These are phyloP conservation scores for Phylloporus scabripes DNA, from an alignment of 768 basidiomycete species.

Conservation along the genomic window DNA sequence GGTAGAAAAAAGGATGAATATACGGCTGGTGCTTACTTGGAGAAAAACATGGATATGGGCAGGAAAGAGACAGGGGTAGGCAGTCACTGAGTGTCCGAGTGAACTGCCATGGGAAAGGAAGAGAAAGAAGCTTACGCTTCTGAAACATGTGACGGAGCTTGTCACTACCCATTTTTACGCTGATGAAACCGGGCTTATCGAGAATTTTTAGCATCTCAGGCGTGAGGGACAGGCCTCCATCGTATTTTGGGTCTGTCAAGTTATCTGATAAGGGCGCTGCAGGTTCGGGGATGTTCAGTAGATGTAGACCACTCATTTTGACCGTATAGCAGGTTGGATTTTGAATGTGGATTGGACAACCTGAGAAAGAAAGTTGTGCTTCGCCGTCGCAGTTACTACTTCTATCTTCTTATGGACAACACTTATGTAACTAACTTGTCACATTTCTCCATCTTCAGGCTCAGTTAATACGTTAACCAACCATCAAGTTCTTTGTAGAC, in stretches of 20 bases:
- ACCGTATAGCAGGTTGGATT: not conserved
- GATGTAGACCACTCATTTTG: constrained; percentile 15
- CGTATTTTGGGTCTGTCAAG: constrained; percentile 6
- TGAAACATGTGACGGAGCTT: constrained; percentile 28
- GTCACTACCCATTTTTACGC: constrained; percentile 21
- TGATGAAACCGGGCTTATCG: constrained; percentile 23
- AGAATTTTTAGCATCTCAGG: constrained; percentile 26
- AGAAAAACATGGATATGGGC: too few relatives aligned
- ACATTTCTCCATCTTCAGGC: too few relatives aligned
- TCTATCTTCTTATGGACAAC: too few relatives aligned
- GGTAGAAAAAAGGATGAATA: not conserved
- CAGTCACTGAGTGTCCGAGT: not conserved
- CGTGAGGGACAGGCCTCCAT: constrained; percentile 24
- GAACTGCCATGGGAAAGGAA: not conserved
- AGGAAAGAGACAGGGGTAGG: not conserved
- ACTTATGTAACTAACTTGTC: too few relatives aligned
- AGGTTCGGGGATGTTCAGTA: not conserved
- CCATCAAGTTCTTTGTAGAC: too few relatives aligned
- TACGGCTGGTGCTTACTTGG: not conserved
- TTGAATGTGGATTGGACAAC: not conserved
- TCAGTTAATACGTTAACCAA: too few relatives aligned
- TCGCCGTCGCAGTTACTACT: too few relatives aligned
- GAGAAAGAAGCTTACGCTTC: constrained; percentile 11
- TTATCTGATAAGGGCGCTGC: not conserved
- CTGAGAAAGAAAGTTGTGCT: not conserved